Evolutionary conservation across 495 filamentous ascomycete species (phyloP).

Genomic region (Ascobolus immersus): DNA sequence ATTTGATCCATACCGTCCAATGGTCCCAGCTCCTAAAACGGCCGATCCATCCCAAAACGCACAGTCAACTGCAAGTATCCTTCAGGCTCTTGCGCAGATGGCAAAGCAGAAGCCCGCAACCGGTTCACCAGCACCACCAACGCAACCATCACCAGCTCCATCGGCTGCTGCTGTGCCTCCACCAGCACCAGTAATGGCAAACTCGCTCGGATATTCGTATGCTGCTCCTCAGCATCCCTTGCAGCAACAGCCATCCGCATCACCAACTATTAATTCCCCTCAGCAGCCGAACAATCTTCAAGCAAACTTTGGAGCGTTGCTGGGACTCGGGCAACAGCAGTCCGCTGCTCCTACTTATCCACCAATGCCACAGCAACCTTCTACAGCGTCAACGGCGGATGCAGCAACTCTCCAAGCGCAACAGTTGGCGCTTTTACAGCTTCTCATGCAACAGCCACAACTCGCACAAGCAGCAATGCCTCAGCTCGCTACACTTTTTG

Average conservation of each 20-base stretch:
- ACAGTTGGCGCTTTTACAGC: slow-evolving; percentile 36
- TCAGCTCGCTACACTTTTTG: slow-evolving; percentile 11
- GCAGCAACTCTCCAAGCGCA: background rate
- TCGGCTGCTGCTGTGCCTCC: slow-evolving; percentile 10
- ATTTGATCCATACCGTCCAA: too few relatives aligned
- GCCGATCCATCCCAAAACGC: too few relatives aligned
- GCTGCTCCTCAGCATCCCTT: background rate
- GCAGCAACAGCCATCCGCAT: background rate
- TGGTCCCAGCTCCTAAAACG: too few relatives aligned
- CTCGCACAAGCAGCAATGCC: slow-evolving; percentile 9
- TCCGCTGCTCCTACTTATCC: too few relatives aligned
- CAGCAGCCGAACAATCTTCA: too few relatives aligned
- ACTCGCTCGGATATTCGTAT: too few relatives aligned
- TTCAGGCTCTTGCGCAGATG: slow-evolving; percentile 65
- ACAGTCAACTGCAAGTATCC: slow-evolving; percentile 34
- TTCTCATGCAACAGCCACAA: slow-evolving; percentile 20
- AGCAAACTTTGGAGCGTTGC: too few relatives aligned
- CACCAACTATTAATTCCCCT: too few relatives aligned
- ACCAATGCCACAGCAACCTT: too few relatives aligned
- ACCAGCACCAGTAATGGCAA: background rate
- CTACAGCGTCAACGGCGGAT: background rate
- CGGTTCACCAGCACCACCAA: slow-evolving; percentile 23
- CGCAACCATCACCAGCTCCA: slow-evolving; percentile 20
- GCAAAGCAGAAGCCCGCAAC: slow-evolving; percentile 50
- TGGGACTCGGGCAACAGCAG: too few relatives aligned